Evolutionary conservation across 345 rosid species (phyloP), one percentile per base, ranked within the genome.

Genomic region (Firmiana major): DNA sequence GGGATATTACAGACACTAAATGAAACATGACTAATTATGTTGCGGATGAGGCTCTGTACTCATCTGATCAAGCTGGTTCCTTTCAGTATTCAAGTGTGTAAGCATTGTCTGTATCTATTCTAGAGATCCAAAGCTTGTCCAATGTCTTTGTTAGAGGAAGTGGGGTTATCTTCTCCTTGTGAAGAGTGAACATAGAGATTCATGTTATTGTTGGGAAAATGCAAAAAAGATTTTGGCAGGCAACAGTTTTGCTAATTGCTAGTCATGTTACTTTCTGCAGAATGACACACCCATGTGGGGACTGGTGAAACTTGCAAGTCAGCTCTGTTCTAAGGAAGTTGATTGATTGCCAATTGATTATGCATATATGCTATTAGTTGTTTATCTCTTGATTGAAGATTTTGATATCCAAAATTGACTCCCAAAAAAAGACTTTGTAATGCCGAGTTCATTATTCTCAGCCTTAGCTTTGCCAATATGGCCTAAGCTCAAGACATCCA

Each of bases 211-310:
- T 63, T 63, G 3, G 62, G 31, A 57, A 57, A 57, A 57, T 21
- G 26, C 8, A 26, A 17, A 63, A 46, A n/a, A 9, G 22, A 2
- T 34, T 64, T 19, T 53, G 53, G 53, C 53, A 48, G 17, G 16
- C 17, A 48, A 13, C 53, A 48, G 12, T 16, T 34, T 63, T 31
- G 71, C 36, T 67, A 49, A 49, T 71, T 48, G 15, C 43, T 28
- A 1, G 42, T 64, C 55, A 55, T 66, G 9, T 28, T 63, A 19
- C 38, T 69, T 82, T 67, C 53, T 72, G 79, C 85, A 90, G 98
- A 86, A 89, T 83, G 98, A 94, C 79, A 88, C 90, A 51, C 88
- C 98, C 8, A 89, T 94, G 92, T 84, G 82, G 88, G 97, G 88
- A 75, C 91, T 87, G 73, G 82, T 87, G 75, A 84, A 89, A 48